Evolutionary conservation across 495 filamentous ascomycete genomes (phyloP).

Genomic region (Aspergillus affinis): DNA sequence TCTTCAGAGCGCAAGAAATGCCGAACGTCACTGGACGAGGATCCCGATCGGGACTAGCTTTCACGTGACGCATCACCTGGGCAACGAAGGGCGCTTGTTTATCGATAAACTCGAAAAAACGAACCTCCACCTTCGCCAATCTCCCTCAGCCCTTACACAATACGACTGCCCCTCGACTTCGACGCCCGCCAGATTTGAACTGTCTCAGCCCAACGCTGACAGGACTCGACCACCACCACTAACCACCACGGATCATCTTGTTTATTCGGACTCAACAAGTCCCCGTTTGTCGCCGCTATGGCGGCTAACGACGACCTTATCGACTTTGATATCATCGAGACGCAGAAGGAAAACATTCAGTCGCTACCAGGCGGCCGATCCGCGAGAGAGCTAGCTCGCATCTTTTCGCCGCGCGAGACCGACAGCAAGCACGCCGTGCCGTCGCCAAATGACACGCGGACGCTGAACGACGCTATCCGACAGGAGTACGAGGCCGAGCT

Average conservation of each 20-base stretch:
- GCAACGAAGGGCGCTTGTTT: constrained; percentile 43
- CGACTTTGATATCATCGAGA: constrained; percentile 93
- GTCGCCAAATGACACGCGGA: constrained; percentile 69
- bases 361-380: constrained; percentile 88
- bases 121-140: constrained; percentile 10
- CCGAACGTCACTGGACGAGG: neutral
- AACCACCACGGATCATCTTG: neutral
- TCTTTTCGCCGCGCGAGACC: constrained; percentile 66
- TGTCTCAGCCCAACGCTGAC: neutral
- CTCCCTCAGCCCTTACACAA: constrained; percentile 11
- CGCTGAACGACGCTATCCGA: constrained; percentile 72
- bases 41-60: constrained; percentile 1
- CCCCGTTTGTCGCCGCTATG: constrained; percentile 38
- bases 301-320: constrained; percentile 61
- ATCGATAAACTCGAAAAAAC: constrained; percentile 40
- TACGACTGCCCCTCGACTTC: constrained; percentile 10
- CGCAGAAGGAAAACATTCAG: constrained; percentile 96
- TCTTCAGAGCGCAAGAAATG: neutral
- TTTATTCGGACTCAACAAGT: neutral
- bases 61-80: constrained; percentile 36
- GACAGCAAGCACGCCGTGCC: constrained; percentile 47
- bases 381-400: constrained; percentile 80
- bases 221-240: neutral
- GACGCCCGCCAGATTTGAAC: neutral
- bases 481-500: constrained; percentile 87